Percentiles rank a stretch among this genome's conserved stretches.
These are phyloP conservation scores for Schizopora paradoxa DNA, from an alignment of 1,284 basidiomycete species.

Conservation along the genomic window DNA sequence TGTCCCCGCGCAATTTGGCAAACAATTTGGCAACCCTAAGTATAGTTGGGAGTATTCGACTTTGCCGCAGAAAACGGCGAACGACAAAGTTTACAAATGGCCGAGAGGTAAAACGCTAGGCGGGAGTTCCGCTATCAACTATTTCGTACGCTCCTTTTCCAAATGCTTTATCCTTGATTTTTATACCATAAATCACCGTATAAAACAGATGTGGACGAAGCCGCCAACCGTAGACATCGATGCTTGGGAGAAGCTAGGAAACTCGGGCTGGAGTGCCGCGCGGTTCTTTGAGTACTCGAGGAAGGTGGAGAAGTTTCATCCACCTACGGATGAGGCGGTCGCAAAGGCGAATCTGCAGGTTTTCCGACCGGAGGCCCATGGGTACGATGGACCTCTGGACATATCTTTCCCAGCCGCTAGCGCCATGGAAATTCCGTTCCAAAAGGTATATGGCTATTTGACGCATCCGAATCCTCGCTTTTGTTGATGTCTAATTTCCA, in stretches of 20 bases:
- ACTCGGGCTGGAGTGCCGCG: constrained; percentile 28
- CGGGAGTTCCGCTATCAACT: constrained; percentile 64
- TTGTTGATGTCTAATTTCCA: neutral
- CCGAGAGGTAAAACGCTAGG: constrained; percentile 66
- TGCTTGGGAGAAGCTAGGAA: constrained; percentile 24
- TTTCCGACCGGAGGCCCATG: constrained; percentile 9
- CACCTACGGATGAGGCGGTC: constrained; percentile 1
- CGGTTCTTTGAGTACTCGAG: constrained; percentile 21
- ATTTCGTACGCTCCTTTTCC: constrained; percentile 5
- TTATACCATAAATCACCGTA: no score
- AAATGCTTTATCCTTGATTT: no score
- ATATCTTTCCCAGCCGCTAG: constrained; percentile 5
- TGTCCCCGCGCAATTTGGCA: constrained; percentile 17
- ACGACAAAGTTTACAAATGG: constrained; percentile 41
- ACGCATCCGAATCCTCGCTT: no score
- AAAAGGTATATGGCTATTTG: constrained; percentile 3
- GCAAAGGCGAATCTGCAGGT: constrained; percentile 3
- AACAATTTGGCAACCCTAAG: constrained; percentile 22
- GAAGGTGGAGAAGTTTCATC: constrained; percentile 20
- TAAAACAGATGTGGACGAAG: constrained; percentile 21
- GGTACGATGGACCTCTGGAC: constrained; percentile 11
- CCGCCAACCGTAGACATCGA: constrained; percentile 26
- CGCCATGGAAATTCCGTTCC: constrained; percentile 11
- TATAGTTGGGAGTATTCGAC: constrained; percentile 31
- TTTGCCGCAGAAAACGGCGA: constrained; percentile 38